Percentiles rank a stretch among this genome's conserved stretches.
phyloP scores from a whole-genome alignment of 208 protist species.

The Strigomonas culicis region DNA sequence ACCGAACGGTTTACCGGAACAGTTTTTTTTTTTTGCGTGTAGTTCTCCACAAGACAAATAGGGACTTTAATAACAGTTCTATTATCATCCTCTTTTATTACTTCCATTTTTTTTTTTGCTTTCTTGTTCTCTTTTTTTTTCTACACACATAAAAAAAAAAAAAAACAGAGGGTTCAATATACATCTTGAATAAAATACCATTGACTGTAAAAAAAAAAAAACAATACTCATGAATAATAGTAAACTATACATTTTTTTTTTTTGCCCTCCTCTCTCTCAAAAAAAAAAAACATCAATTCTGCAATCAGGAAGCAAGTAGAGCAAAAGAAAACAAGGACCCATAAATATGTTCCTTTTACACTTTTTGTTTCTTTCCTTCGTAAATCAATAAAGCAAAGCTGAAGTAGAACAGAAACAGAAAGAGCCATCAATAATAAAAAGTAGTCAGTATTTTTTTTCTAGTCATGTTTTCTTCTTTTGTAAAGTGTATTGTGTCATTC shows the following conservation, averaged over 20 bases:
- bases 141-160: neutral
- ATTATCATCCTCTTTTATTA: neutral
- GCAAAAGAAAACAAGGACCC: constrained; percentile 18
- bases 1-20: too few species aligned
- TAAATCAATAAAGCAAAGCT: constrained; percentile 1
- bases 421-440: neutral
- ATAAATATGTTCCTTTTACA: neutral
- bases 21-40: too few species aligned
- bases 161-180: constrained; percentile 9
- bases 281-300: constrained; percentile 2
- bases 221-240: constrained; percentile 10
- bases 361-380: neutral
- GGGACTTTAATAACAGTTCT: too few species aligned
- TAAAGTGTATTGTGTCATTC: neutral
- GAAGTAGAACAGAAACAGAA: constrained; percentile 7
- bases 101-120: neutral
- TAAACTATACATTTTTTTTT: constrained; percentile 11
- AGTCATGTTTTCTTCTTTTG: constrained; percentile 11
- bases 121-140: constrained; percentile 6
- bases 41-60: too few species aligned
- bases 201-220: constrained; percentile 24
- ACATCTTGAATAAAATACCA: constrained; percentile 8
- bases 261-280: neutral
- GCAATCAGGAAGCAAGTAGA: neutral
- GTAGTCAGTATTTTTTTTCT: constrained; percentile 2